These are phyloP conservation scores for Globisporangium perplexum DNA, from an alignment of 352 stramenopile species.

Conservation along the genomic window DNA sequence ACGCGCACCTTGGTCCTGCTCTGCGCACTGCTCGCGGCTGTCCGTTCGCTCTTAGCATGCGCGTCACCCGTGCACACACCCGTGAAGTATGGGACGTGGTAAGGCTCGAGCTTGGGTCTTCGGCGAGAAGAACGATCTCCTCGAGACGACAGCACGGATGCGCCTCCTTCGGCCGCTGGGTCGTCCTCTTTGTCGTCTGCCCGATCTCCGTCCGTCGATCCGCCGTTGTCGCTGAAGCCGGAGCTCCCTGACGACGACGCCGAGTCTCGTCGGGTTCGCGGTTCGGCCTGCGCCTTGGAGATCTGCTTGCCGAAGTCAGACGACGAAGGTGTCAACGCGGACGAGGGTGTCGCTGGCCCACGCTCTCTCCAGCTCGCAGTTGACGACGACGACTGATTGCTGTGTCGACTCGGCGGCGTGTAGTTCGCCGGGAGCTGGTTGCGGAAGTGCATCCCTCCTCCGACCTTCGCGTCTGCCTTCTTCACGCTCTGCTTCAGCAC, in stretches of 20 bases:
- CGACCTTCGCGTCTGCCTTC: conserved; percentile 1
- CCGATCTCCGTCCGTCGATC: not conserved
- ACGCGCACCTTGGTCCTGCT: conserved; percentile 7
- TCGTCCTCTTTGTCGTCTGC: not conserved
- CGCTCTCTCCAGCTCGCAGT: conserved; percentile 11
- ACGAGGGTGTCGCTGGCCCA: conserved; percentile 9
- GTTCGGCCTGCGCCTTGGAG: not conserved
- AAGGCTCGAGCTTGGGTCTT: conserved; percentile 20
- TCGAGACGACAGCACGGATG: not conserved
- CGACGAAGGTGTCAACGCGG: conserved; percentile 17
- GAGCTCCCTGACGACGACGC: conserved; percentile 12
- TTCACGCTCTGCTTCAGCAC: conserved; percentile 17
- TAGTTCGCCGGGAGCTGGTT: conserved; percentile 69
- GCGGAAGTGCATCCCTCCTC: conserved; percentile 66
- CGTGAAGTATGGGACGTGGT: conserved; percentile 27
- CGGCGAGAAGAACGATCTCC: not conserved
- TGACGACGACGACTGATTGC: conserved; percentile 8
- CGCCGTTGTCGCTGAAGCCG: conserved; percentile 8
- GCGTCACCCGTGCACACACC: not conserved
- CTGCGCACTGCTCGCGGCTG: not conserved
- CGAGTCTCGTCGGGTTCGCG: conserved; percentile 3
- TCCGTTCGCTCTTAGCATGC: not conserved
- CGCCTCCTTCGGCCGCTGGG: not conserved
- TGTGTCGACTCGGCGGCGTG: conserved; percentile 24
- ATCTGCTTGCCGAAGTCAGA: conserved; percentile 5